Conservation (phyloP, 23 red algal species). For the Agarophyton chilense region DNA sequence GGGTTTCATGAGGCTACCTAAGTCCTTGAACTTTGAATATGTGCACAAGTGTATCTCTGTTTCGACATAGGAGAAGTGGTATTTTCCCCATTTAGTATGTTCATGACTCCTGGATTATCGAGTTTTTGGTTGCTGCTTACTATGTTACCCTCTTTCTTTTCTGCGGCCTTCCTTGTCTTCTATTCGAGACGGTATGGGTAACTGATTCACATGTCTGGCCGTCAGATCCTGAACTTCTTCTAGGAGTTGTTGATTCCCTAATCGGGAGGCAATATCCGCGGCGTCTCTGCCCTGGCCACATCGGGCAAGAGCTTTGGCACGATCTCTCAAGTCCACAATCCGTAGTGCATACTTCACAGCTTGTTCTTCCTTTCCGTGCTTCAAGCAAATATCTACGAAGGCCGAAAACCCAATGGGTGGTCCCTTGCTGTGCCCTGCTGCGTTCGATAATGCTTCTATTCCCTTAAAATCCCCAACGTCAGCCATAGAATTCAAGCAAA, state of each 20-base stretch:
- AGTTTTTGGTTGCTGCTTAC: no score
- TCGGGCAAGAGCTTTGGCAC: slow-evolving; percentile 64
- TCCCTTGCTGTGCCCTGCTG: slow-evolving; percentile 26
- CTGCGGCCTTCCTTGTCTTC: not conserved
- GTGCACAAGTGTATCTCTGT: not conserved
- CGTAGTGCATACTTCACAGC: slow-evolving; percentile 62
- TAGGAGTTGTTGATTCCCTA: slow-evolving; percentile 62
- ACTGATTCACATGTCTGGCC: slow-evolving; percentile 44
- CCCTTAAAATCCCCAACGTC: slow-evolving; percentile 46
- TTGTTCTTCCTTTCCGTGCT: slow-evolving; percentile 48
- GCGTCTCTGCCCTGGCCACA: slow-evolving; percentile 65
- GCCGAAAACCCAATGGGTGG: slow-evolving; percentile 71
- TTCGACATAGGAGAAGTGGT: no score
- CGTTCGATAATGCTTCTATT: slow-evolving; percentile 46
- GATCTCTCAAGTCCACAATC: slow-evolving; percentile 65
- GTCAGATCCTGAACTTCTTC: slow-evolving; percentile 71
- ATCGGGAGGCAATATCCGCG: slow-evolving; percentile 66
- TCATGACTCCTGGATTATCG: no score
- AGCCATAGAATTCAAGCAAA: slow-evolving; percentile 53
- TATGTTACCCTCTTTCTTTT: not conserved
- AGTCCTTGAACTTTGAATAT: not conserved
- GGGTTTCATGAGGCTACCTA: not conserved
- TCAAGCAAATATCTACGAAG: slow-evolving; percentile 74
- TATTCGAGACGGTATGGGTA: not conserved
- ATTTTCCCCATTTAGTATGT: no score